Percentiles rank a stretch among this genome's conserved stretches.
Conservation (phyloP, 345 rosid species). For the Salix suchowensis region DNA sequence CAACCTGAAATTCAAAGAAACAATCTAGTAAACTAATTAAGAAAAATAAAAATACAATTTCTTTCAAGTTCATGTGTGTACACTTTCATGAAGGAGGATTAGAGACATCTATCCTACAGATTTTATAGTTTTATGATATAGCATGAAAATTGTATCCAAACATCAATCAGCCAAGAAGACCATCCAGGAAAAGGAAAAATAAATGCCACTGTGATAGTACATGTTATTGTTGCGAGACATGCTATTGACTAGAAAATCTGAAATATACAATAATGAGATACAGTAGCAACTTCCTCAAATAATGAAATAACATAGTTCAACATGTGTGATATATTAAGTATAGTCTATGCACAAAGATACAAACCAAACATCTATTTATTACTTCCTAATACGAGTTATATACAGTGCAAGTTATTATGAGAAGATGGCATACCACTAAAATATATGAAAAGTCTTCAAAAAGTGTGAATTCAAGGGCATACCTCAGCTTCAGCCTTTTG, state of each 20-base stretch:
- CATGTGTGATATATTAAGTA: neutral
- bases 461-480: slow-evolving; percentile 2
- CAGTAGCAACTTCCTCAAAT: neutral
- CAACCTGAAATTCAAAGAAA: slow-evolving; percentile 58
- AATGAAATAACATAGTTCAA: neutral
- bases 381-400: neutral
- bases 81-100: neutral
- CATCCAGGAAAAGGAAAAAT: neutral
- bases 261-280: neutral
- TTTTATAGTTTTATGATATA: too few relatives aligned
- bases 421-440: neutral
- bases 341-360: neutral
- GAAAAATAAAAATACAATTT: neutral
- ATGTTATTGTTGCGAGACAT: neutral
- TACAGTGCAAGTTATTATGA: neutral
- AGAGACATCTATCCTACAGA: neutral
- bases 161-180: neutral
- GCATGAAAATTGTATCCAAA: neutral
- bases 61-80: neutral
- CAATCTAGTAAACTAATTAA: slow-evolving; percentile 1
- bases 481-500: slow-evolving; percentile 94
- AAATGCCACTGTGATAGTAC: neutral
- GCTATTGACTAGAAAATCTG: neutral
- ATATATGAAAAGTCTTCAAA: slow-evolving; percentile 4
- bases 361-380: neutral